Conservation (phyloP, 495 filamentous ascomycete genomes). For the Penicillium roqueforti region DNA sequence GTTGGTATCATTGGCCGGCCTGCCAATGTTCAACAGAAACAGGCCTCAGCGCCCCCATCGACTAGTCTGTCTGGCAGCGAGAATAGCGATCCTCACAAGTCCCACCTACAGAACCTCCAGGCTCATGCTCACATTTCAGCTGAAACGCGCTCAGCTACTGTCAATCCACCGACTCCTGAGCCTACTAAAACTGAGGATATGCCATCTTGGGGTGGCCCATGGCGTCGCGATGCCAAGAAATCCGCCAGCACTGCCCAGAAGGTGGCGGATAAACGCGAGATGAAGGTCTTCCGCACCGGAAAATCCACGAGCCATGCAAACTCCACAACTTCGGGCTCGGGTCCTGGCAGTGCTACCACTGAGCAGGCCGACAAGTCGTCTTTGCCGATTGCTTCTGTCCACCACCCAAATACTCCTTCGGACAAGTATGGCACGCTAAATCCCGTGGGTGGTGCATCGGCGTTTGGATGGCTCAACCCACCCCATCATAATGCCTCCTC, state of each 20-base stretch:
- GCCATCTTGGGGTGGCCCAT: constrained; percentile 60
- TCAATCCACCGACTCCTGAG: constrained; percentile 27
- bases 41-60: constrained; percentile 23
- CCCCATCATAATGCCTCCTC: constrained; percentile 11
- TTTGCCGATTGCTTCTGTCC: constrained; percentile 5
- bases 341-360: constrained; percentile 21
- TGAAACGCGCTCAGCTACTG: constrained; percentile 6
- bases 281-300: constrained; percentile 74
- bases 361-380: constrained; percentile 21
- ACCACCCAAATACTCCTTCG: constrained; percentile 24
- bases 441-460: constrained; percentile 86
- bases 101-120: constrained; percentile 11
- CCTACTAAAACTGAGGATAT: constrained; percentile 44
- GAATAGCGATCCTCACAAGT: constrained; percentile 39
- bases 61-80: constrained; percentile 28
- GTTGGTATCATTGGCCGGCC: constrained; percentile 33
- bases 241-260: constrained; percentile 31
- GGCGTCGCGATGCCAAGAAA: constrained; percentile 57
- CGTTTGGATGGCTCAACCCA: constrained; percentile 86
- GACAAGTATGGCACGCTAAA: constrained; percentile 50
- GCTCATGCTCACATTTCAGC: not conserved
- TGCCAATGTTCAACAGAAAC: constrained; percentile 8
- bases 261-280: constrained; percentile 53
- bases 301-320: constrained; percentile 48
- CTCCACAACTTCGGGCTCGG: constrained; percentile 27